Base-by-base conservation (phyloP, 352 stramenopile genomes). In the Globisporangium parvum region DNA sequence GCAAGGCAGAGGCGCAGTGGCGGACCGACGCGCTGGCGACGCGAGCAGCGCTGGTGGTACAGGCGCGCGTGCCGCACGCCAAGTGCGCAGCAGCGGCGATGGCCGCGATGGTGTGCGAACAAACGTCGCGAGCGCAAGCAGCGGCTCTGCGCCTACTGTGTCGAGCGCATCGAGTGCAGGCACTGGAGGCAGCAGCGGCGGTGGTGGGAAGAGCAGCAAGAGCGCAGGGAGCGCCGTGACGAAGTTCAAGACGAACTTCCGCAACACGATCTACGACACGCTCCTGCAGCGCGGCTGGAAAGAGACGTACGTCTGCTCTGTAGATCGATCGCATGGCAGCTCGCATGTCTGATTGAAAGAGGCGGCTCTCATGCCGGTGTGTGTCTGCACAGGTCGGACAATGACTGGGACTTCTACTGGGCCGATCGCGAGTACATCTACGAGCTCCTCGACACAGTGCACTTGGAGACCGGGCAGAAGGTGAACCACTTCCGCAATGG, bases 401-500 rank as follows among this genome's bases (percentile, higher is more conserved):
- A 64, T 62, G 87, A 96, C 63, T 96, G 86, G 87, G 80, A 96
- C 51, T 89, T 96, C 53, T 93, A 93, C 51, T 96, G 84, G 84
- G 80, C 82, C 35, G 84, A 96, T 52, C 81, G 88, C 47, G 88
- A 96, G 59, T 96, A 90, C 65, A 90, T 96, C 47, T 93, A 95
- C 66, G 89, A 97, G 9, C 73, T 95, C 9, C 73, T 96, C n/a
- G 88, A 97, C 60, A 91, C 79, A 4, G 80, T 84, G 31, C 87
- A 97, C 56, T 61, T 97, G 37, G 78, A 89, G 42, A 80, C 77
- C 35, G 70, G 63, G 2, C 90, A 96, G 54, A 73, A 90, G 23
- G 80, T 98, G 18, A 97, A 97, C 56, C 94, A 98, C 64, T 98
- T 85, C 46, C 80, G 84, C 26, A 95, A 93, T 61, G 80, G 84